Conservation (phyloP, 1,284 basidiomycete genomes). For the Rhodotorula sp. region DNA sequence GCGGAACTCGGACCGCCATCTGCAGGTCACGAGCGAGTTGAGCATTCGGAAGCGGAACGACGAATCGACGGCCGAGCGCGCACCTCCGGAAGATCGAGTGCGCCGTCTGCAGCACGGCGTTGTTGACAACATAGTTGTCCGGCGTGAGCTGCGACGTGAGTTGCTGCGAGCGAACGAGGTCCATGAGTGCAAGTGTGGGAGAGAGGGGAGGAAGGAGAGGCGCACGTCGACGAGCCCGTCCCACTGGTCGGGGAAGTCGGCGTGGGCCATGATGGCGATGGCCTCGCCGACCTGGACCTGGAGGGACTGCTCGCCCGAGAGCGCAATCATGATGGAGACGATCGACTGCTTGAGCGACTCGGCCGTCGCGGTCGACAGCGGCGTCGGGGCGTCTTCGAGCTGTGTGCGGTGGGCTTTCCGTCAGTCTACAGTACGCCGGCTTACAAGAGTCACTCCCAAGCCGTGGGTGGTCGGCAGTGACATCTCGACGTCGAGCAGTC, state of each 20-base stretch:
- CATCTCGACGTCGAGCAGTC: neutral
- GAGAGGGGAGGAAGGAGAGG: no score
- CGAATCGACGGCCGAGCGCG: neutral
- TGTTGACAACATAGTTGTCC: conserved; percentile 79
- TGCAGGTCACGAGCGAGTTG: conserved; percentile 26
- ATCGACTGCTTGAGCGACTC: conserved; percentile 65
- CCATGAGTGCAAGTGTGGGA: neutral
- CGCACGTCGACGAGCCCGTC: conserved; percentile 75
- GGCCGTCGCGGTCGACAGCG: conserved; percentile 36
- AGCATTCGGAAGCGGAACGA: neutral
- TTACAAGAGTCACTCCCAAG: no score
- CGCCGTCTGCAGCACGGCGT: conserved; percentile 87
- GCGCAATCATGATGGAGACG: conserved; percentile 76
- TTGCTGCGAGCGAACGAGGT: conserved; percentile 60
- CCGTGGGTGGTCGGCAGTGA: no score
- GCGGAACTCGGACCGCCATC: conserved; percentile 87
- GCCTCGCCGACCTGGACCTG: conserved; percentile 83
- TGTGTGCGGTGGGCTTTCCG: conserved; percentile 49
- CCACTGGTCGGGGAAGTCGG: conserved; percentile 86
- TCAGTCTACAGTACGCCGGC: neutral
- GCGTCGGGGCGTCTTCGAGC: conserved; percentile 63
- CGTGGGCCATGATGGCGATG: conserved; percentile 78
- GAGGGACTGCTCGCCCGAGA: conserved; percentile 61
- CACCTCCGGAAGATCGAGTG: conserved; percentile 86
- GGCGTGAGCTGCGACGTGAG: conserved; percentile 74